These are phyloP conservation scores for Aquilaria malaccensis DNA, from an alignment of 345 rosid genomes.

Conservation along the genomic window DNA sequence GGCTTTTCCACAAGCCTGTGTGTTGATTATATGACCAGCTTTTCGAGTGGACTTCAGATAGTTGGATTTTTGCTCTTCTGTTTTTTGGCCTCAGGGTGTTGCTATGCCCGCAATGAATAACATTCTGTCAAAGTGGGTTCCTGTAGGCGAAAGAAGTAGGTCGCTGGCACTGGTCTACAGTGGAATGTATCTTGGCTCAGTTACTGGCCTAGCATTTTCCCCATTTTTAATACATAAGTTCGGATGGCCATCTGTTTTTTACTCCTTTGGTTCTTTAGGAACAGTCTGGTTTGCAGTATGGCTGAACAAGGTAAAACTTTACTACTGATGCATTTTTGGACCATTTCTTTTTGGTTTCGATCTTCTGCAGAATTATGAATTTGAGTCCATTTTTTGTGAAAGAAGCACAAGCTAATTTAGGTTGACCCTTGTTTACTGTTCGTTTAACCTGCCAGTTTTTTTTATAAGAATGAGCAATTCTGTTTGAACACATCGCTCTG, in stretches of 20 bases:
- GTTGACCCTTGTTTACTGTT: background rate
- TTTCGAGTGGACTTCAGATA: background rate
- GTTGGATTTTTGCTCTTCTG: background rate
- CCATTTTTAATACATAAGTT: constrained; percentile 80
- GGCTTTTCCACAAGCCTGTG: no score
- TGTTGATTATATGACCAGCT: no score
- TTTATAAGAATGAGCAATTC: background rate
- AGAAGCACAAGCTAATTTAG: background rate
- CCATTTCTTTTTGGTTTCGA: constrained; percentile 1
- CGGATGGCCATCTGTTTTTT: constrained; percentile 97
- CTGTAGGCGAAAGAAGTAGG: constrained; percentile 88
- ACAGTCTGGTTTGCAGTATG: constrained; percentile 75
- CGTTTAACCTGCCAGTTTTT: background rate
- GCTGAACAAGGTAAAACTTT: constrained; percentile 60
- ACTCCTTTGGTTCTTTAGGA: constrained; percentile 90
- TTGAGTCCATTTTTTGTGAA: background rate
- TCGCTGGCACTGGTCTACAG: constrained; percentile 88
- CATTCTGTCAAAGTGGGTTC: constrained; percentile 89
- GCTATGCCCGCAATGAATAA: constrained; percentile 99
- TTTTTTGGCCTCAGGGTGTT: constrained; percentile 60
- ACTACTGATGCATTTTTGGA: background rate
- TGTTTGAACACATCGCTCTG: background rate
- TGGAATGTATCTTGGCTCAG: constrained; percentile 95
- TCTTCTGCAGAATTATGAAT: constrained; percentile 8
- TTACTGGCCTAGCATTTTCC: constrained; percentile 90